Evolutionary conservation across 768 basidiomycete genomes (phyloP).

Genomic region (Chalciporus chontae): DNA sequence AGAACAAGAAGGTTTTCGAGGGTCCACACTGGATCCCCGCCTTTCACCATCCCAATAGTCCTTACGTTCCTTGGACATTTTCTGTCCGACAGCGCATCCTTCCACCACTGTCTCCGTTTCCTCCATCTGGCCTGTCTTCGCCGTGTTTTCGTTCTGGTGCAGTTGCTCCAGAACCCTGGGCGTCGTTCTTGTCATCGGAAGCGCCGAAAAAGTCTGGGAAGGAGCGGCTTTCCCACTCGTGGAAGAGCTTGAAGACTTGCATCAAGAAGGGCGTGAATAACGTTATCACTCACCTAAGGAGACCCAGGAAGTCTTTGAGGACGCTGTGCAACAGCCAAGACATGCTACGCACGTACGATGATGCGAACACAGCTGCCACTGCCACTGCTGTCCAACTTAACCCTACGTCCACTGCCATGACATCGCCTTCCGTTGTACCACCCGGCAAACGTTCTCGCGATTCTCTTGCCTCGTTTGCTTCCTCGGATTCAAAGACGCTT

Average conservation of each 20-base stretch:
- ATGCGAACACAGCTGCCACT: background rate
- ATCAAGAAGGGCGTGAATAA: conserved; percentile 22
- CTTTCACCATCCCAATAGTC: conserved; percentile 49
- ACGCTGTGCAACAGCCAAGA: conserved; percentile 7
- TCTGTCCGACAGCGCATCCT: conserved; percentile 41
- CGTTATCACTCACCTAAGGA: conserved; percentile 18
- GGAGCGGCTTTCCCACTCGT: conserved; percentile 22
- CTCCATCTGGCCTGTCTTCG: conserved; percentile 34
- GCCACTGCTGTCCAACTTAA: background rate
- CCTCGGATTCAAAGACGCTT: conserved; percentile 33
- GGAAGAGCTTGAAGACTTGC: conserved; percentile 33
- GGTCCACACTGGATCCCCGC: conserved; percentile 35
- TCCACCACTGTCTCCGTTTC: conserved; percentile 34
- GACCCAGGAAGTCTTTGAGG: conserved; percentile 13
- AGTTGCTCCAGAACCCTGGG: conserved; percentile 40
- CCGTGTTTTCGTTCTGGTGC: conserved; percentile 37
- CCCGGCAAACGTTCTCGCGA: conserved; percentile 17
- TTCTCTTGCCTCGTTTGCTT: conserved; percentile 28
- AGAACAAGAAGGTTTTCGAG: conserved; percentile 21
- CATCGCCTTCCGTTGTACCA: background rate
- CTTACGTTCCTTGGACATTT: conserved; percentile 51
- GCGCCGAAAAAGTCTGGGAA: conserved; percentile 18
- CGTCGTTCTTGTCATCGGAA: conserved; percentile 20
- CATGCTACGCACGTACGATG: conserved; percentile 9
- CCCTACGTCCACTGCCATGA: conserved; percentile 1